Percentiles rank a stretch among this genome's conserved stretches.
Conservation (phyloP, 1,284 basidiomycete species). For the Irpex sp. region DNA sequence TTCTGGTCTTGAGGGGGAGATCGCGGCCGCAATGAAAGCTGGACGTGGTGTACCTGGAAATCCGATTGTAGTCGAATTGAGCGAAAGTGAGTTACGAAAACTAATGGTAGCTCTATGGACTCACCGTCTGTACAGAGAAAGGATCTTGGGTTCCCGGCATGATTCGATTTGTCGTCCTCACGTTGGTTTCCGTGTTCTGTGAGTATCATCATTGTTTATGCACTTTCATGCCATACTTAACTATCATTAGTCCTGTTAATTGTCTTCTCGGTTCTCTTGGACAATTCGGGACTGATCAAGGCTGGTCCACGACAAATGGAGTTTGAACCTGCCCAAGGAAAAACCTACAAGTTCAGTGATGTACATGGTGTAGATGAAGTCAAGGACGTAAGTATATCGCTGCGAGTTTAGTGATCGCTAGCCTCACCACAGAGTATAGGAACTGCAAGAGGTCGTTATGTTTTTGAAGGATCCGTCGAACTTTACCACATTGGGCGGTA, state of each 20-base stretch:
- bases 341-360: slow-evolving; percentile 85
- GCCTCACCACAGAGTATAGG: slow-evolving; percentile 38
- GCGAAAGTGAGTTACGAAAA: slow-evolving; percentile 57
- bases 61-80: slow-evolving; percentile 77
- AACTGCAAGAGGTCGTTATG: slow-evolving; percentile 89
- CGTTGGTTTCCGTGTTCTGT: slow-evolving; percentile 25
- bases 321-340: slow-evolving; percentile 75
- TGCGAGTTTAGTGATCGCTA: not conserved
- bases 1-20: slow-evolving; percentile 36
- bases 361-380: slow-evolving; percentile 95
- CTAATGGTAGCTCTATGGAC: not conserved
- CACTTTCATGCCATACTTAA: not conserved
- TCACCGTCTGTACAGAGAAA: slow-evolving; percentile 44
- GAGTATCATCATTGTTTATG: slow-evolving; percentile 12
- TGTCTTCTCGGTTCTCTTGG: slow-evolving; percentile 82
- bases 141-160: slow-evolving; percentile 62
- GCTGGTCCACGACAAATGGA: slow-evolving; percentile 74
- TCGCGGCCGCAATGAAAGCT: slow-evolving; percentile 36
- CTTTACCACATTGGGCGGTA: slow-evolving; percentile 87
- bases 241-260: slow-evolving; percentile 65
- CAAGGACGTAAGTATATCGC: slow-evolving; percentile 56
- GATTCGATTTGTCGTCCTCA: slow-evolving; percentile 53
- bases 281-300: slow-evolving; percentile 90
- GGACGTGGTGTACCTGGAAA: slow-evolving; percentile 43
- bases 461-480: slow-evolving; percentile 89